phyloP scores from a whole-genome alignment of 2,329 filamentous ascomycete species.

The Graphilbum fragrans region DNA sequence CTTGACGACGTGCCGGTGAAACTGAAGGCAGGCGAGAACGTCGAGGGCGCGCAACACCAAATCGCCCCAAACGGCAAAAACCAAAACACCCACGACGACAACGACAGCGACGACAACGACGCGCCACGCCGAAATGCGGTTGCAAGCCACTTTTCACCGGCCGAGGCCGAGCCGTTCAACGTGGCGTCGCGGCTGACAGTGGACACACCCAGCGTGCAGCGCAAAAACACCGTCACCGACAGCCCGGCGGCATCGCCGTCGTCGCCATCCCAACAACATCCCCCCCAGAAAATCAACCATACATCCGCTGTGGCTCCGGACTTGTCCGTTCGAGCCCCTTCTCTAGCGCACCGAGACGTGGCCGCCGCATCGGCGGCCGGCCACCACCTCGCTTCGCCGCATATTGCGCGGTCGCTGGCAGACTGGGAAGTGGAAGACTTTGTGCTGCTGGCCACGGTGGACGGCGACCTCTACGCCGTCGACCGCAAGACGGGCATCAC shows the following conservation, averaged over 20 bases:
- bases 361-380: slow-evolving; percentile 34
- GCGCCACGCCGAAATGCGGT: slow-evolving; percentile 3
- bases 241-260: slow-evolving; percentile 14
- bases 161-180: slow-evolving; percentile 13
- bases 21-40: not conserved
- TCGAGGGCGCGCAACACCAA: slow-evolving; percentile 2
- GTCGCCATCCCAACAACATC: slow-evolving; percentile 7
- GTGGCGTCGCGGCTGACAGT: slow-evolving; percentile 13
- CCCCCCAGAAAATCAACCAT: slow-evolving; percentile 23
- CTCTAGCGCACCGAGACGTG: slow-evolving; percentile 55
- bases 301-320: slow-evolving; percentile 91
- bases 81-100: too few relatives aligned
- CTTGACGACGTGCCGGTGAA: slow-evolving; percentile 1
- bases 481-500: slow-evolving; percentile 76
- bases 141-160: slow-evolving; percentile 13
- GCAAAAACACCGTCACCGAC: slow-evolving; percentile 8
- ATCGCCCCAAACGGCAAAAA: not conserved
- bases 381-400: slow-evolving; percentile 67
- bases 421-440: slow-evolving; percentile 99
- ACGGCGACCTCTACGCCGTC: slow-evolving; percentile 86
- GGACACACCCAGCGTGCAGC: slow-evolving; percentile 16
- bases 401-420: slow-evolving; percentile 90
- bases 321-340: slow-evolving; percentile 84
- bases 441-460: slow-evolving; percentile 98
- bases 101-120: not conserved